Base-by-base conservation (phyloP, 805 yeast genomes). In the Myxozyma melibiosi region DNA sequence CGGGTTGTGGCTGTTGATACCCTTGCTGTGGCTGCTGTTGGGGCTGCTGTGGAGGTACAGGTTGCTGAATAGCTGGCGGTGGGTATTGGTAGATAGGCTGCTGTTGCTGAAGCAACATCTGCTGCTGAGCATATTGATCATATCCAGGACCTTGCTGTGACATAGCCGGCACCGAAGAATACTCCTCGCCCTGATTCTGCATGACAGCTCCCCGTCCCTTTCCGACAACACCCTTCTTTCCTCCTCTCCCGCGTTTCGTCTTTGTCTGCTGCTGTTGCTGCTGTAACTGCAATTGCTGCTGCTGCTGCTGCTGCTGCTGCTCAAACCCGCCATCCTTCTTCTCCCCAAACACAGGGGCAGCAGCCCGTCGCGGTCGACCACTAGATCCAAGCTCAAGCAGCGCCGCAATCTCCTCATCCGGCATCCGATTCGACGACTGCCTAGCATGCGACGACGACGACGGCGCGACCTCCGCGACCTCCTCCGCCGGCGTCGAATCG, bases 291-390 rank as follows among this genome's bases (percentile, higher is more conserved):
- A 41, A 41, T 4, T 16, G 14, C 13, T 47, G n/a, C 33, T 37
- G 56, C n/a, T 34, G 45, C 16, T 30, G 33, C n/a, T 31, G 39
- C 13, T 33, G 48, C 42, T 16, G 34, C 37, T 22, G 28, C 20
- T 13, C 8, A 20, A 41, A 41, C 13, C 14, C 11, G 8, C 37
- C 61, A 14, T 34, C 47, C 14, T 24, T 46, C 25, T 44, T 41
- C 16, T 46, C 62, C 8, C 67, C 68, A 54, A 60, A 64, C 48
- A 52, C 56, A 3, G 67, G 67, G 6, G 67, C 67, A 40, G 51
- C 67, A 58, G 59, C 70, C 46, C 61, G 51, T n/a, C 64, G 56
- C 5, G 66, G 65, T 14, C 66, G 41, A 53, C 51, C 55, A 8
- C 42, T n/a, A 13, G 51, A 35, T n/a, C 59, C 53, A 4, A 49